Evolutionary conservation across 176 grass and related monocot genomes (phyloP).

Genomic region (Oryza punctata): DNA sequence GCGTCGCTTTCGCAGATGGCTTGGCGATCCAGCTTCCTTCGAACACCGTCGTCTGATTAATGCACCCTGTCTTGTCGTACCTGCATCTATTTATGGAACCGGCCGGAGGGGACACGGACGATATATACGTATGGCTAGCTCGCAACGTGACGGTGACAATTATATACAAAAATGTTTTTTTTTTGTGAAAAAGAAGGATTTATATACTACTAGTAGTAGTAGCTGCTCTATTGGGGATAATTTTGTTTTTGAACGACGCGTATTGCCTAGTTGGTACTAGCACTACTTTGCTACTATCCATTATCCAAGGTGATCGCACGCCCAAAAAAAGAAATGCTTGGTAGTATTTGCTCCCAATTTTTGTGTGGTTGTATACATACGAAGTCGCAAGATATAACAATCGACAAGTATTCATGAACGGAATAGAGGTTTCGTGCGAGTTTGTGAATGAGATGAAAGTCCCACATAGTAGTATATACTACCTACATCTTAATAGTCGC

Average conservation of each 20-base stretch:
- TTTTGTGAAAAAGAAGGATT: not conserved
- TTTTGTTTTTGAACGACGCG: not conserved
- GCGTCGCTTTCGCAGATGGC: slow-evolving; percentile 57
- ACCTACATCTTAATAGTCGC: too few species aligned
- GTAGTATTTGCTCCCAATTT: not conserved
- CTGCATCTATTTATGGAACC: slow-evolving; percentile 32
- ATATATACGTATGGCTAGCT: slow-evolving; percentile 16
- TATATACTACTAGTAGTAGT: not conserved
- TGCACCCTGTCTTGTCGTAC: slow-evolving; percentile 35
- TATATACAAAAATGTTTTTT: not conserved
- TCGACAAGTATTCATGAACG: too few species aligned
- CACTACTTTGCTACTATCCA: not conserved
- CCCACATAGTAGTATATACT: too few species aligned
- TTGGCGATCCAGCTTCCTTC: slow-evolving; percentile 51
- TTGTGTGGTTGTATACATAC: not conserved
- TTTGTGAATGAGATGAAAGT: too few species aligned
- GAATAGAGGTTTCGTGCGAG: too few species aligned
- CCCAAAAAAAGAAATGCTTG: not conserved
- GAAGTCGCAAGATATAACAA: too few species aligned
- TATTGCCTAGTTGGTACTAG: not conserved
- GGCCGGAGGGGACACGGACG: slow-evolving; percentile 3
- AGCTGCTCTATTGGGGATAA: not conserved
- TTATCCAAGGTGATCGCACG: not conserved
- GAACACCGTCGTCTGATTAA: slow-evolving; percentile 35
- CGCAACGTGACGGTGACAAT: not conserved